Conservation (phyloP, 805 yeast genomes). For the Alloascoidea africana region DNA sequence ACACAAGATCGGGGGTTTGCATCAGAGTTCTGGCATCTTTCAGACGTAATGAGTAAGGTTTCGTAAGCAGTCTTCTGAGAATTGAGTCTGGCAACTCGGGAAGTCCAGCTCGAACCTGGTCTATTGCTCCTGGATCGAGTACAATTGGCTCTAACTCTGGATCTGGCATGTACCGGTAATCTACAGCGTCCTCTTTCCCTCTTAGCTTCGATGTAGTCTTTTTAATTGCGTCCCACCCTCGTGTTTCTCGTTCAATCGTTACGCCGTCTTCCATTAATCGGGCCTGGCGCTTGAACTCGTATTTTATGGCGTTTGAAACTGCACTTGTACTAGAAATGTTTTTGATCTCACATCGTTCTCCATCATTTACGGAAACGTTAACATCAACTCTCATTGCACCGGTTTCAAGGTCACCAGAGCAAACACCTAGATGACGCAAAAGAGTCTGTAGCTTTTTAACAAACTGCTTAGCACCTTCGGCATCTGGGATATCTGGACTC, state of each 20-base stretch:
- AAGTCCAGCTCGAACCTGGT: conserved; percentile 20
- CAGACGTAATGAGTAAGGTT: conserved; percentile 41
- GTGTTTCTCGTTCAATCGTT: conserved; percentile 41
- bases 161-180: conserved; percentile 91
- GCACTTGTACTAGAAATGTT: conserved; percentile 78
- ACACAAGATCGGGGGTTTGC: conserved; percentile 31
- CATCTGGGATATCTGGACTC: conserved; percentile 61
- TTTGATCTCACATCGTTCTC: conserved; percentile 72
- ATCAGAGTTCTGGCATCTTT: conserved; percentile 67
- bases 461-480: conserved; percentile 61
- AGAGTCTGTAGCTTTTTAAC: conserved; percentile 67
- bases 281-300: conserved; percentile 63
- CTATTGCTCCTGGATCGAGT: conserved; percentile 27
- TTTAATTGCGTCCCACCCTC: conserved; percentile 96
- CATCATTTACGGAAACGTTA: conserved; percentile 62
- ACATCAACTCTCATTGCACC: conserved; percentile 96
- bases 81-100: conserved; percentile 53
- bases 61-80: conserved; percentile 25
- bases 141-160: conserved; percentile 61
- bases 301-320: conserved; percentile 56
- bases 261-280: conserved; percentile 25
- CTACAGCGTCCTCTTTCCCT: conserved; percentile 67
- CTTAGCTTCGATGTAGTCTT: conserved; percentile 48
- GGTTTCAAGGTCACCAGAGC: conserved; percentile 83
- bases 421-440: conserved; percentile 52